phyloP scores from a whole-genome alignment of 2,329 filamentous ascomycete species.

The Paracamarosporium sp. region DNA sequence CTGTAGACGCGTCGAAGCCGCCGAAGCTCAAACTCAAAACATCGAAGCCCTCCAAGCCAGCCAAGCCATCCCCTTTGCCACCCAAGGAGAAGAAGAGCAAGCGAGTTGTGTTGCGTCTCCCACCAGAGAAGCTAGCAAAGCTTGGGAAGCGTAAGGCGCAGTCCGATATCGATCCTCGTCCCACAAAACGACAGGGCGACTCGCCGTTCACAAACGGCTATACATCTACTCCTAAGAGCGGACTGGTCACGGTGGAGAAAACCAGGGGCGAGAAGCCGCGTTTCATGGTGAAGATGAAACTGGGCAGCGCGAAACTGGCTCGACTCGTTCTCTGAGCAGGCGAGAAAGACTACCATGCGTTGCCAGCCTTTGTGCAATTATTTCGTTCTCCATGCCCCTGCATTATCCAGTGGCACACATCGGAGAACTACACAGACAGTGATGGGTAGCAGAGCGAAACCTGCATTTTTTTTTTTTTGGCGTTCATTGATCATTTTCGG shows the following conservation, averaged over 20 bases:
- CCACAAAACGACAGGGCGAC: slow-evolving; percentile 38
- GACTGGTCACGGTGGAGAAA: slow-evolving; percentile 26
- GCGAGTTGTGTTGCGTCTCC: slow-evolving; percentile 31
- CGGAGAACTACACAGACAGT: neutral
- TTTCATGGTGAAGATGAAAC: slow-evolving; percentile 10
- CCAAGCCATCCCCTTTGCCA: slow-evolving; percentile 15
- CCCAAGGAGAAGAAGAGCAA: slow-evolving; percentile 28
- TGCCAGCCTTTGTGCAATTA: no score
- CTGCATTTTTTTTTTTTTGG: neutral
- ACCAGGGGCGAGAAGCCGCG: slow-evolving; percentile 19
- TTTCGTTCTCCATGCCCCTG: no score
- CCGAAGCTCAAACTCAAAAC: slow-evolving; percentile 36
- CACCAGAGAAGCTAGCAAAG: slow-evolving; percentile 19
- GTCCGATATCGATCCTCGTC: slow-evolving; percentile 23
- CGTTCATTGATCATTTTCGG: neutral
- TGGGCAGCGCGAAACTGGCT: slow-evolving; percentile 10
- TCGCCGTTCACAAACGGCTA: slow-evolving; percentile 12
- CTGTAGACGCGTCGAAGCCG: neutral
- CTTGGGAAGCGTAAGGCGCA: slow-evolving; percentile 27
- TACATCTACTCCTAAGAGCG: slow-evolving; percentile 14
- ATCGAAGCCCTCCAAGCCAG: slow-evolving; percentile 13
- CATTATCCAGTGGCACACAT: no score
- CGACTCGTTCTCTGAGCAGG: neutral
- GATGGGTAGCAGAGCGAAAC: neutral
- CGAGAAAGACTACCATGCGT: neutral